These are phyloP conservation scores for Psilocybe subaeruginosa DNA, from an alignment of 768 basidiomycete genomes.

Conservation along the genomic window DNA sequence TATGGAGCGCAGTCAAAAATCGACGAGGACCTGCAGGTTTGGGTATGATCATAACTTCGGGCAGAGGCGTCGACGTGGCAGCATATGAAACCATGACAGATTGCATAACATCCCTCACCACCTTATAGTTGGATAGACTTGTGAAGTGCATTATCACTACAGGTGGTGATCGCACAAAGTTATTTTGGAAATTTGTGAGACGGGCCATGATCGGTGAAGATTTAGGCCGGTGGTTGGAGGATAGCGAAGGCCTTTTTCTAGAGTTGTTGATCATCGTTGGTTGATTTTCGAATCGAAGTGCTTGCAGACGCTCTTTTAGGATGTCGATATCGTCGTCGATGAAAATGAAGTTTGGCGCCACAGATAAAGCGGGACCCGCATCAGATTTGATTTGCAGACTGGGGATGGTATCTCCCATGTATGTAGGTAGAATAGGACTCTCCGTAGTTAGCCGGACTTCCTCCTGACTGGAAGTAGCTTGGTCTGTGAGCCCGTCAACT, in stretches of 20 bases:
- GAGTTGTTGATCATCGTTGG: conserved; percentile 33
- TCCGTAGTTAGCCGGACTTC: conserved; percentile 10
- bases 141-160: conserved; percentile 89
- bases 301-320: conserved; percentile 73
- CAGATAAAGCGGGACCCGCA: conserved; percentile 15
- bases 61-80: conserved; percentile 49
- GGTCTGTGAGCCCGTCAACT: conserved; percentile 37
- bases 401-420: conserved; percentile 9
- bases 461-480: conserved; percentile 10
- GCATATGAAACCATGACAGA: conserved; percentile 55
- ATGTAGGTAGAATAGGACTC: conserved; percentile 14
- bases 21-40: conserved; percentile 97
- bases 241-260: conserved; percentile 71
- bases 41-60: conserved; percentile 96
- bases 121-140: conserved; percentile 85
- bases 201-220: conserved; percentile 83
- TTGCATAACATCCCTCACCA: conserved; percentile 84
- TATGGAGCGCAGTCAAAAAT: conserved; percentile 90
- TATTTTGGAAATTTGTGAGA: conserved; percentile 39
- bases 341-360: conserved; percentile 63
- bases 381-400: conserved; percentile 21
- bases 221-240: conserved; percentile 69
- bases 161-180: conserved; percentile 29
- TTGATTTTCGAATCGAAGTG: conserved; percentile 62
- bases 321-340: conserved; percentile 92